Evolutionary conservation across 331 rosid species (phyloP).

Genomic region (Rosa hybrid): DNA sequence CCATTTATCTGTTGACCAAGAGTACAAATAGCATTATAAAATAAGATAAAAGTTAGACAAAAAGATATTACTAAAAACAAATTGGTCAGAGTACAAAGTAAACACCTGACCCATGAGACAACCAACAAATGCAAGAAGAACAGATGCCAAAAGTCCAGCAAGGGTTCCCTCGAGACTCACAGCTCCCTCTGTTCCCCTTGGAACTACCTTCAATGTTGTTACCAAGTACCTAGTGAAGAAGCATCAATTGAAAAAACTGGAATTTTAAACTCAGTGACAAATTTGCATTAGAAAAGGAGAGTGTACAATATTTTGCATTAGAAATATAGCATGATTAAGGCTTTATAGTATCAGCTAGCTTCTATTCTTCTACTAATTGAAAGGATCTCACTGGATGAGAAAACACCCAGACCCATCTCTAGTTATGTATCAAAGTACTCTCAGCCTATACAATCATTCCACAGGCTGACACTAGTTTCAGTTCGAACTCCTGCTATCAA

Average conservation of each 20-base stretch:
- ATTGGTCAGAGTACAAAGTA: conserved; percentile 5
- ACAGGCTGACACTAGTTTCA: neutral
- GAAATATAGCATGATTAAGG: neutral
- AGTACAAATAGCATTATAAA: neutral
- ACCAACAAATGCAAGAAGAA: conserved; percentile 65
- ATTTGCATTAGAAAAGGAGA: too few relatives aligned
- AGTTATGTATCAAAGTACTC: neutral
- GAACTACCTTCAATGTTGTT: conserved; percentile 86
- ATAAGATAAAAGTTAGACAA: neutral
- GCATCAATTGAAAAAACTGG: conserved; percentile 4
- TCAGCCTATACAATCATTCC: neutral
- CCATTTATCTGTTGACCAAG: conserved; percentile 49
- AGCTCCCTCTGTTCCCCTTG: conserved; percentile 99
- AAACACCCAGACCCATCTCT: neutral
- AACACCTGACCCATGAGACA: conserved; percentile 77
- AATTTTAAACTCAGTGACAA: too few relatives aligned
- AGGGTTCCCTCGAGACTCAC: conserved; percentile 91
- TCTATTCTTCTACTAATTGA: neutral
- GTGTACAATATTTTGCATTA: too few relatives aligned
- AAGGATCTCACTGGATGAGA: neutral
- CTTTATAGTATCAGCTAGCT: neutral
- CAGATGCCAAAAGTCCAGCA: conserved; percentile 85
- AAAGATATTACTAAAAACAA: neutral
- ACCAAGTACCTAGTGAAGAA: conserved; percentile 74
- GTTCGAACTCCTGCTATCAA: neutral